These are phyloP conservation scores for Suillus decipiens DNA, from an alignment of 768 basidiomycete genomes.

Conservation along the genomic window DNA sequence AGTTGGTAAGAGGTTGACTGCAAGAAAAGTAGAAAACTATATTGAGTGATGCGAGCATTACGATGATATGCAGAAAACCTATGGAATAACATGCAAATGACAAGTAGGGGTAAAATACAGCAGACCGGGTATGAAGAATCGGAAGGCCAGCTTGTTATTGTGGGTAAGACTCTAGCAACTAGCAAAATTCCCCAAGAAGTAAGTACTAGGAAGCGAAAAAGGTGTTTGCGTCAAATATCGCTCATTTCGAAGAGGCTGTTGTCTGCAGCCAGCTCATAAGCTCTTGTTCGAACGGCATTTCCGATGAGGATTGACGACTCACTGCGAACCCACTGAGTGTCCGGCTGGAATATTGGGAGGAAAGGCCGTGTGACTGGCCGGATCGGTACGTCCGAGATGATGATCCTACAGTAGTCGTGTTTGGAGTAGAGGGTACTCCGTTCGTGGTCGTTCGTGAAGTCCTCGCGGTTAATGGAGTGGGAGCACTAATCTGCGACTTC, in stretches of 20 bases:
- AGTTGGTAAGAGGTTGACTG: not conserved
- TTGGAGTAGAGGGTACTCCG: slow-evolving; percentile 59
- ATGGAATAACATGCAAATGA: slow-evolving; percentile 40
- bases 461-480: slow-evolving; percentile 84
- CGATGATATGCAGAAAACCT: slow-evolving; percentile 36
- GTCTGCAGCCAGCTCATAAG: slow-evolving; percentile 40
- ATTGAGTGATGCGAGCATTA: slow-evolving; percentile 40
- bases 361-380: slow-evolving; percentile 68
- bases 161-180: slow-evolving; percentile 29
- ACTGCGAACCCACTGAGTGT: slow-evolving; percentile 72
- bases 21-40: slow-evolving; percentile 14
- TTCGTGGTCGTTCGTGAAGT: slow-evolving; percentile 55
- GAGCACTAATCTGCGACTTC: slow-evolving; percentile 88
- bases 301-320: slow-evolving; percentile 41
- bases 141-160: slow-evolving; percentile 39
- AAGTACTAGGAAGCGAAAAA: slow-evolving; percentile 15
- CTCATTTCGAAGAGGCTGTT: slow-evolving; percentile 33
- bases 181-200: slow-evolving; percentile 22
- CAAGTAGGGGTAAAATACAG: slow-evolving; percentile 43
- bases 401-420: slow-evolving; percentile 58
- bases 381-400: slow-evolving; percentile 66
- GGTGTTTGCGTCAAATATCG: slow-evolving; percentile 8
- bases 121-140: slow-evolving; percentile 39
- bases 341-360: slow-evolving; percentile 75
- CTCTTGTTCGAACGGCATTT: slow-evolving; percentile 36